A percentile compares a stretch with the other conserved stretches of the same genome.
Conservation (phyloP, 495 filamentous ascomycete genomes). For the Penicillium ucsense region DNA sequence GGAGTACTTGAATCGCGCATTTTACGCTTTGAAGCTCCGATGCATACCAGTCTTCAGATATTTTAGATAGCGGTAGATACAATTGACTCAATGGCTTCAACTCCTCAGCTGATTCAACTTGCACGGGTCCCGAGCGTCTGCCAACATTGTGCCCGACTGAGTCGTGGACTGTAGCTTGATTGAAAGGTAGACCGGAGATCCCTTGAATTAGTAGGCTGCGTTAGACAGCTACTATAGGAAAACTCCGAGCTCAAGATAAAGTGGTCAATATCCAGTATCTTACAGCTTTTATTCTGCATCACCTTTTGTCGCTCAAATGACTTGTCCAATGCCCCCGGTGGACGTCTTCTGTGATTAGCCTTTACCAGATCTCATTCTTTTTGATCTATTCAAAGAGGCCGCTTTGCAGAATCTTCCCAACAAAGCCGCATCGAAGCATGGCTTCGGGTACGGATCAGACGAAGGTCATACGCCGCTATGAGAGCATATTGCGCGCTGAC, state of each 20-base stretch:
- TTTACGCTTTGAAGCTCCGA: no score
- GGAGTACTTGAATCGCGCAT: no score
- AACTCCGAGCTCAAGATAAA: not conserved
- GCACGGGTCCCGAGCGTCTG: not conserved
- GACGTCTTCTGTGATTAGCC: constrained; percentile 60
- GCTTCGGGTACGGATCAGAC: constrained; percentile 62
- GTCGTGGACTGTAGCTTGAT: not conserved
- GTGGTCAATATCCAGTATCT: not conserved
- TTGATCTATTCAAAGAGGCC: constrained; percentile 39
- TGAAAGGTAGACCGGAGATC: no score
- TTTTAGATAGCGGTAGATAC: not conserved
- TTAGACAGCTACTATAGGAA: no score
- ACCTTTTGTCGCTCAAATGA: not conserved
- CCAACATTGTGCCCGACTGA: not conserved
- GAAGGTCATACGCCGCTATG: constrained; percentile 52
- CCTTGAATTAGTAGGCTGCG: no score
- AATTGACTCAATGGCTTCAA: constrained; percentile 3
- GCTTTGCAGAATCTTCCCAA: constrained; percentile 42
- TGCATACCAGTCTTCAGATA: no score
- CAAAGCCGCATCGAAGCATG: constrained; percentile 34
- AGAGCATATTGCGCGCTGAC: constrained; percentile 51
- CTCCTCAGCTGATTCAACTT: not conserved
- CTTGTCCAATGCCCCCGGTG: constrained; percentile 12
- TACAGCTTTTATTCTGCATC: not conserved
- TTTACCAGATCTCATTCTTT: constrained; percentile 49